These are phyloP conservation scores for Plantago ovata DNA, from an alignment of 257 asterid species.

Conservation along the genomic window DNA sequence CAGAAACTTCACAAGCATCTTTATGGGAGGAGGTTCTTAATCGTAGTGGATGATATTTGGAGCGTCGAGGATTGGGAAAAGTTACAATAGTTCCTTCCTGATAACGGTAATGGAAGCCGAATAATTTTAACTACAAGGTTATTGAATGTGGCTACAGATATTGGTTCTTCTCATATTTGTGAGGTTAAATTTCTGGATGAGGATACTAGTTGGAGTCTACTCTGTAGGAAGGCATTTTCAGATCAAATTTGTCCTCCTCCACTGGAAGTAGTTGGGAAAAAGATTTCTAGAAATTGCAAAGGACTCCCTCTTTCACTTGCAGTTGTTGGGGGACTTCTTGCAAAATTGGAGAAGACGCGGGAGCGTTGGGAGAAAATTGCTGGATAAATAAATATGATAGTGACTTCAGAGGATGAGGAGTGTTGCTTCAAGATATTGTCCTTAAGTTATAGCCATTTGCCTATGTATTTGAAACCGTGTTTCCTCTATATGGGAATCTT, in stretches of 20 bases:
- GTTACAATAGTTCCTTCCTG: not conserved
- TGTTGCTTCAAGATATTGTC: conserved; percentile 10
- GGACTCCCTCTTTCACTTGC: not conserved
- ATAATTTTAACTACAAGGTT: not conserved
- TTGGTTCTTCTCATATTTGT: not conserved
- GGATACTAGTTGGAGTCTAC: not conserved
- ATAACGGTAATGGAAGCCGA: too few species aligned
- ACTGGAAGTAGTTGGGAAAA: not conserved
- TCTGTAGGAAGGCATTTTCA: not conserved
- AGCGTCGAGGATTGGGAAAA: not conserved
- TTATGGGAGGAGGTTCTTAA: not conserved
- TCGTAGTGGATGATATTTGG: not conserved
- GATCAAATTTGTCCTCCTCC: not conserved
- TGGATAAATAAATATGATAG: too few species aligned
- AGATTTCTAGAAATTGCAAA: not conserved
- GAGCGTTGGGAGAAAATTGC: conserved; percentile 1
- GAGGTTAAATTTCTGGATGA: not conserved
- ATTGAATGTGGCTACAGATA: not conserved
- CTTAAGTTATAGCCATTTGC: conserved; percentile 6
- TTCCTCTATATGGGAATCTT: not conserved
- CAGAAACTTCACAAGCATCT: not conserved
- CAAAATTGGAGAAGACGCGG: not conserved
- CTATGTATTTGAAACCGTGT: conserved; percentile 14
- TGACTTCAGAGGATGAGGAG: conserved; percentile 9
- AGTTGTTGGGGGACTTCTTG: not conserved